These are phyloP conservation scores for Dysphania ambrosioides DNA, from an alignment of 148 eudicot genomes.

Conservation along the genomic window DNA sequence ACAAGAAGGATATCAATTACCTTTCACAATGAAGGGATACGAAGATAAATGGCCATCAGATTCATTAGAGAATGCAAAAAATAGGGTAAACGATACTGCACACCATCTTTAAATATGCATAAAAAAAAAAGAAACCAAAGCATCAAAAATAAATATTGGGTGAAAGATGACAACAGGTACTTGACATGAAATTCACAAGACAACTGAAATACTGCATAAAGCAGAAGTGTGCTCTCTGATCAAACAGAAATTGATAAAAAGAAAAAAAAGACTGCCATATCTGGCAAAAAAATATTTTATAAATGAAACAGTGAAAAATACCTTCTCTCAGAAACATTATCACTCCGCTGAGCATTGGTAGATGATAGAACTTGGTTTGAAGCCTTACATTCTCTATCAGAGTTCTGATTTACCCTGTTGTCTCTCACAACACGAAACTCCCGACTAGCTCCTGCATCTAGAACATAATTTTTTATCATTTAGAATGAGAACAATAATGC, in stretches of 20 bases:
- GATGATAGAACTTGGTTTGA: constrained; percentile 34
- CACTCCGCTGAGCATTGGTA: constrained; percentile 29
- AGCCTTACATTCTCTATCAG: constrained; percentile 43
- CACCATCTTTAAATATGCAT: neutral
- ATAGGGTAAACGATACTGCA: neutral
- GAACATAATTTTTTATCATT: neutral
- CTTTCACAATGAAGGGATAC: neutral
- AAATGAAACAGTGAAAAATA: constrained; percentile 16
- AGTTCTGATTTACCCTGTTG: constrained; percentile 62
- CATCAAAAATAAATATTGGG: neutral
- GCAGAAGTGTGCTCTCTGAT: neutral
- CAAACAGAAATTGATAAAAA: neutral
- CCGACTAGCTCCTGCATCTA: constrained; percentile 47
- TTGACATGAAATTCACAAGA: neutral
- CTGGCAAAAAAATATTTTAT: neutral
- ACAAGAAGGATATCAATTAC: too few species aligned
- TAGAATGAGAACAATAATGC: too few species aligned
- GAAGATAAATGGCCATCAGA: neutral
- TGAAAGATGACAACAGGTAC: neutral
- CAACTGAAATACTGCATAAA: neutral
- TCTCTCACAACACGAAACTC: constrained; percentile 93
- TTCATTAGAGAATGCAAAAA: neutral
- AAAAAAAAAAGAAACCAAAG: neutral
- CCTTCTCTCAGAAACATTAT: constrained; percentile 49
- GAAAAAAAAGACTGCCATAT: neutral